Percentiles rank a stretch among this genome's conserved stretches.
phyloP scores from a whole-genome alignment of 768 basidiomycete species.

The Mycena olivaceomarginata region DNA sequence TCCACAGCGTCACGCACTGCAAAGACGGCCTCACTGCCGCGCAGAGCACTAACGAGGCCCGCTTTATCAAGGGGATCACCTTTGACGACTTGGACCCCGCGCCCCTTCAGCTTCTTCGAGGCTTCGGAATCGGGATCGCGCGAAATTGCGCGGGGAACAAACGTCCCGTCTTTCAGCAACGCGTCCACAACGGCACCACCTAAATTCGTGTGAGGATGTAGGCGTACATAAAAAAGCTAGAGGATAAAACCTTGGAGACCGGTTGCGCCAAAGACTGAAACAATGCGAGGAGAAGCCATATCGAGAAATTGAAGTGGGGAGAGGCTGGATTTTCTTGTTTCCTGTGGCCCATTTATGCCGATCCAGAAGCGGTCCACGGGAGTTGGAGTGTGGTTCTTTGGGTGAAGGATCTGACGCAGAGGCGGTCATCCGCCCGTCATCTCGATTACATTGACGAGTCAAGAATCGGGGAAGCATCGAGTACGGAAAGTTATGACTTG shows the following conservation, averaged over 20 bases:
- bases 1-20: background rate
- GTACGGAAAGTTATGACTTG: too few species aligned
- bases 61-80: conserved; percentile 22
- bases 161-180: conserved; percentile 19
- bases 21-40: conserved; percentile 29
- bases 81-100: conserved; percentile 18
- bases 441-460: too few species aligned
- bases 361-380: too few species aligned
- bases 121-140: conserved; percentile 19
- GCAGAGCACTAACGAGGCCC: conserved; percentile 1
- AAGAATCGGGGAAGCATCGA: too few species aligned
- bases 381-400: too few species aligned
- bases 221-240: too few species aligned
- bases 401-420: too few species aligned
- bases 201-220: background rate
- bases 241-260: conserved; percentile 14
- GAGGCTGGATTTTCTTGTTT: too few species aligned
- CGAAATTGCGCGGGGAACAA: conserved; percentile 21
- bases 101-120: conserved; percentile 2
- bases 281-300: background rate
- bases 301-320: too few species aligned
- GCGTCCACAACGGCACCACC: conserved; percentile 12
- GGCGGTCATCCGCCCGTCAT: too few species aligned
- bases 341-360: too few species aligned
- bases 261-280: conserved; percentile 26